A percentile compares a stretch with the other conserved stretches of the same genome.
Evolutionary conservation across 169 alveolate genomes (phyloP).

Genomic region (Pseudocohnilembus persalinus): DNA sequence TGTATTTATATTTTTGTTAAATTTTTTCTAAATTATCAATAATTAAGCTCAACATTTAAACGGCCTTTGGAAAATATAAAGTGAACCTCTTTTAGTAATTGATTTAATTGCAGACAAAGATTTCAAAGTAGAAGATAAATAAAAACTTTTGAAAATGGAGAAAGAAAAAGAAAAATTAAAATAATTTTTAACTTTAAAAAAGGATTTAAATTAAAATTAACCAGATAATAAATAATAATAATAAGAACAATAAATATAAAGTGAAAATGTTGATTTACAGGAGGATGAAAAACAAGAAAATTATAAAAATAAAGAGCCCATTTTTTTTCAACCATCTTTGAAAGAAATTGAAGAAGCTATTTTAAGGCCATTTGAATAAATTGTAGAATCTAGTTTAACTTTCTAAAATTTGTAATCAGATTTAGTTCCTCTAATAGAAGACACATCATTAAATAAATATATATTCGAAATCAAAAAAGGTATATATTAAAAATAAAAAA

Average conservation of each 20-base stretch:
- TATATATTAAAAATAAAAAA: background rate
- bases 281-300: constrained; percentile 10
- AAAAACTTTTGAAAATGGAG: background rate
- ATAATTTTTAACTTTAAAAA: constrained; percentile 17
- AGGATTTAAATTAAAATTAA: constrained; percentile 2
- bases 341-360: constrained; percentile 16
- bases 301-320: constrained; percentile 16
- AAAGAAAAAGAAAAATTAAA: background rate
- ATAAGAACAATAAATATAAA: constrained; percentile 16
- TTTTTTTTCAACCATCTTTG: constrained; percentile 37
- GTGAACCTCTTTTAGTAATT: background rate
- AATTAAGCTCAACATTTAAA: background rate
- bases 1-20: background rate
- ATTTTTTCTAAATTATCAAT: background rate
- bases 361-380: constrained; percentile 31
- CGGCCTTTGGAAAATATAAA: background rate
- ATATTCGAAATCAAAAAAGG: constrained; percentile 1
- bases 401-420: constrained; percentile 53
- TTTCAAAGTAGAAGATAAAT: background rate
- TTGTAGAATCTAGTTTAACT: constrained; percentile 41
- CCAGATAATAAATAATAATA: constrained; percentile 15
- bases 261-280: constrained; percentile 22
- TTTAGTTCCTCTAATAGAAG: constrained; percentile 60
- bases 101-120: background rate
- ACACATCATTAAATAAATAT: background rate